Base-by-base conservation (phyloP, 148 eudicot species). In the Selenicereus undatus region DNA sequence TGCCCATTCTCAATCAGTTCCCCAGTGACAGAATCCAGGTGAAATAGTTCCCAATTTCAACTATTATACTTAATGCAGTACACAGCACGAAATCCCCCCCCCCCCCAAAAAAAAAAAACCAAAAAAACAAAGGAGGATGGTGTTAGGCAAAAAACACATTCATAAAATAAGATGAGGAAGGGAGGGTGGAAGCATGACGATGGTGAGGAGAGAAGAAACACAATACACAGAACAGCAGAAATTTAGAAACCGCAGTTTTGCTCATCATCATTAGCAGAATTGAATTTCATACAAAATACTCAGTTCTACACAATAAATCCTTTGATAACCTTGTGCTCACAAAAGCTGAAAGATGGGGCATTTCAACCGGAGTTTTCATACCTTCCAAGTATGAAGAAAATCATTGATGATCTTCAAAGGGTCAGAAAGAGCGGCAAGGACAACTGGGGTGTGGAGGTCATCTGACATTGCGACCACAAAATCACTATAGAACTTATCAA, bases 351-450 rank as follows among this genome's bases (percentile, higher is more conserved):
- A 48, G 52, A 48, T 10, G 72, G 32, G 43, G 22, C 43, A 52
- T 20, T 64, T 64, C 42, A 65, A 65, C 65, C 30, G 54, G 58
- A 73, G 76, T 24, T 73, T 17, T 76, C 78, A 39, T 90, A 96
- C 99, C 98, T 93, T 92, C 26, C 93, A 92, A 35, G 99, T 96
- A 84, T 96, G 95, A 54, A 96, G 81, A 75, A 96, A 91, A 87
- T 96, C 99, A 82, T 96, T 96, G 80, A 90, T 89, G 77, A 84
- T 84, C 84, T 90, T 96, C 86, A 96, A 87, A 36, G 99, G 99
- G 29, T 96, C 99, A 73, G 99, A 92, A 80, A 96, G 88, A 39
- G 93, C 91, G 84, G 93, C 88, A 73, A 93, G 82, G 80, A 88
- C 91, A 58, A 90, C 97, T 48, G 90, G 79, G 66, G 98, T 91